These are phyloP conservation scores for Periconia sp. DNA, from an alignment of 2,329 filamentous ascomycete species.

Conservation along the genomic window DNA sequence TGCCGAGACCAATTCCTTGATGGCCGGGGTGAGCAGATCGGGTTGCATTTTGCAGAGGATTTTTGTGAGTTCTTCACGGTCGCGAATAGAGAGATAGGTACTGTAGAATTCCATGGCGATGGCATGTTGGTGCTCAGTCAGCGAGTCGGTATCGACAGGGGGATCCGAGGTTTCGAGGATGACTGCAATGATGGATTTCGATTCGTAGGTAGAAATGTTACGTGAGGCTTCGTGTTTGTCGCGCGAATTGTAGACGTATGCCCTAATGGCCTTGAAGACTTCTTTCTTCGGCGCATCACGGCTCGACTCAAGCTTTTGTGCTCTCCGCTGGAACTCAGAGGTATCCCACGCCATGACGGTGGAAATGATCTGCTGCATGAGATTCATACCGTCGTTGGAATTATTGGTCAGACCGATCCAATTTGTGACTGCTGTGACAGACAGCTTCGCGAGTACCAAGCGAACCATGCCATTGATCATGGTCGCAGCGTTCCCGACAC, in stretches of 20 bases:
- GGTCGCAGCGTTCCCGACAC: conserved; percentile 77
- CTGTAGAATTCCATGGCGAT: conserved; percentile 73
- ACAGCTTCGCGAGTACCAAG: conserved; percentile 78
- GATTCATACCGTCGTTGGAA: conserved; percentile 79
- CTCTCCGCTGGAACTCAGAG: conserved; percentile 69
- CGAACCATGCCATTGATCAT: conserved; percentile 80
- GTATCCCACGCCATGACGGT: conserved; percentile 76
- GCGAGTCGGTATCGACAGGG: conserved; percentile 52
- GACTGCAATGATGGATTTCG: conserved; percentile 68
- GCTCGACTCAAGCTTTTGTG: conserved; percentile 68
- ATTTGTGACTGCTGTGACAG: conserved; percentile 75
- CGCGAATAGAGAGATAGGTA: conserved; percentile 72
- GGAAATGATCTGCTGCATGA: conserved; percentile 78
- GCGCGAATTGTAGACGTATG: conserved; percentile 61
- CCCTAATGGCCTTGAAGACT: conserved; percentile 65
- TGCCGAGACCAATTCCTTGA: conserved; percentile 69
- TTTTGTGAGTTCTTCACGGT: conserved; percentile 73
- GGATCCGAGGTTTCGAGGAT: conserved; percentile 63
- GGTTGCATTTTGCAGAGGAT: conserved; percentile 72
- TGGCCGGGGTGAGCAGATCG: conserved; percentile 72
- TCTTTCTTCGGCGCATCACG: conserved; percentile 65
- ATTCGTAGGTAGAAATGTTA: conserved; percentile 58
- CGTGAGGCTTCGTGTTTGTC: conserved; percentile 66
- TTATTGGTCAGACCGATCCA: conserved; percentile 77
- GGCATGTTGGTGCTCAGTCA: conserved; percentile 67